Evolutionary conservation across 768 basidiomycete genomes (phyloP), one percentile per base, ranked within the genome.

Genomic region (Termitomyces sp.): DNA sequence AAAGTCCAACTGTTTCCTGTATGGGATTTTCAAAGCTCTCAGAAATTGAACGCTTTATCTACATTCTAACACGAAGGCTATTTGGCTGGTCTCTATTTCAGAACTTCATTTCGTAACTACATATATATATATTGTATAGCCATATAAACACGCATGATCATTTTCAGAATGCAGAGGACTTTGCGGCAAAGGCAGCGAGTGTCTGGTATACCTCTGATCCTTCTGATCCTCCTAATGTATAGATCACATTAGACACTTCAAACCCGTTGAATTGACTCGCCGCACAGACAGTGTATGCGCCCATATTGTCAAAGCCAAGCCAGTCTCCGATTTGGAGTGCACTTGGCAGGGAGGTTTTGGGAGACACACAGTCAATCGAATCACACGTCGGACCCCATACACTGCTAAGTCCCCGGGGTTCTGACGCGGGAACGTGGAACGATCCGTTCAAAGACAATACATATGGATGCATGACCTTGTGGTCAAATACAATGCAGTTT

Each of bases 371-470:
- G 74, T 99, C 97, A 64, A 99, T 92, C 37, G 91, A 92, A 68
- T 98, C 97, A 77, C 96, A 98, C 11, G 97, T 99, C 42, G 96
- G 97, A 10, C 97, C 97, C 97, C 97, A 99, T 50, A 98, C 83
- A 69, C 87, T 90, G 73, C 87, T 79, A 9, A 74, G 55, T 51
- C 75, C 73, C 66, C 73, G 69, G 17, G 73, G 68, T 66, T 78
- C 75, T 54, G 68, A 66, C 21, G 71, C 63, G 5, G 79, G 64
- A 28, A 79, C 69, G 62, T 83, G 82, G 69, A 88, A 87, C 2
- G 84, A 87, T 40, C 81, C 82, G 48, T 78, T 75, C 72, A 90
- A 73, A 21, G 84, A 87, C 45, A 91, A 74, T 40, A 90, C 88
- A 62, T 83, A 83, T 17, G 97, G 97, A 63, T 90, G 83, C 17